Percentiles rank a stretch among this genome's conserved stretches.
Conservation (phyloP, 2,329 filamentous ascomycete genomes). For the Rachicladosporium sp. region DNA sequence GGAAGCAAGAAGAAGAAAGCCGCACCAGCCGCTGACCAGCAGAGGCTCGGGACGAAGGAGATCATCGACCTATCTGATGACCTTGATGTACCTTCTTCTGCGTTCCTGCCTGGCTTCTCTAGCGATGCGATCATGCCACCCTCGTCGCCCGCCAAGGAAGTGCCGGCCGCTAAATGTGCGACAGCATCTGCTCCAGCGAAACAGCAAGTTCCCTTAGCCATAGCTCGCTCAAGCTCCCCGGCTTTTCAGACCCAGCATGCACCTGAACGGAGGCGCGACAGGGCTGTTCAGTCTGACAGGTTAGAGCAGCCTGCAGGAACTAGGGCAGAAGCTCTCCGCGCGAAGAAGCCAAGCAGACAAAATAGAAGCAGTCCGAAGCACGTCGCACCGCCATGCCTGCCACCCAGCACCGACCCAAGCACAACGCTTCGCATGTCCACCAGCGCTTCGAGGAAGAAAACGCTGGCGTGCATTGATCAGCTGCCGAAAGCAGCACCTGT, state of each 20-base stretch:
- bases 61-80: slow-evolving; percentile 28
- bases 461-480: slow-evolving; percentile 30
- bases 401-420: slow-evolving; percentile 6
- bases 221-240: slow-evolving; percentile 24
- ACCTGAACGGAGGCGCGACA: neutral
- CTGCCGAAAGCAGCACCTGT: slow-evolving; percentile 5
- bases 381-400: slow-evolving; percentile 2
- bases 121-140: slow-evolving; percentile 13
- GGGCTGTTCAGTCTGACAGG: neutral
- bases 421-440: slow-evolving; percentile 27
- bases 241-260: slow-evolving; percentile 16
- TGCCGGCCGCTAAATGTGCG: slow-evolving; percentile 7
- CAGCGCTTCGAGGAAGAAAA: slow-evolving; percentile 28
- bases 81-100: slow-evolving; percentile 13
- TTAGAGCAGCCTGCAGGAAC: neutral
- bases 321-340: neutral
- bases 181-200: neutral
- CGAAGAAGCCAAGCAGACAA: slow-evolving; percentile 2
- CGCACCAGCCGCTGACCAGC: slow-evolving; percentile 6
- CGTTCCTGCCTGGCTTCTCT: slow-evolving; percentile 15
- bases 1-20: slow-evolving; percentile 8
- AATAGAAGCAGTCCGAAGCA: slow-evolving; percentile 3
- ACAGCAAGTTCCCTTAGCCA: neutral
- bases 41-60: slow-evolving; percentile 17
- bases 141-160: slow-evolving; percentile 11